A percentile compares a stretch with the other conserved stretches of the same genome.
These are phyloP conservation scores for Skeletonema grethae DNA, from an alignment of 108 stramenopile genomes.

Conservation along the genomic window DNA sequence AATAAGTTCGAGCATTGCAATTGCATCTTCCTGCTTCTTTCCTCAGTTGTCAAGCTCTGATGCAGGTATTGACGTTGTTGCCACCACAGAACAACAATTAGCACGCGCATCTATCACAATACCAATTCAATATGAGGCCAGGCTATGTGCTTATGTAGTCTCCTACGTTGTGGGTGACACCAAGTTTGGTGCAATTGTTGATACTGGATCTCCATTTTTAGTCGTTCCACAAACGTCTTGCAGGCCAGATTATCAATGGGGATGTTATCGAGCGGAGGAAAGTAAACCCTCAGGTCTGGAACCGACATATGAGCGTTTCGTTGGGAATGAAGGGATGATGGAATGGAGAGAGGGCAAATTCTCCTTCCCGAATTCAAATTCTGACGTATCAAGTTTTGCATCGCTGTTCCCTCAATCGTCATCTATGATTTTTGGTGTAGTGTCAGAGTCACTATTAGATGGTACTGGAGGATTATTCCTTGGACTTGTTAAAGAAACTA, in stretches of 20 bases:
- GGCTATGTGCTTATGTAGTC: conserved; percentile 29
- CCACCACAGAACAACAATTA: neutral
- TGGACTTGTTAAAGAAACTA: conserved; percentile 49
- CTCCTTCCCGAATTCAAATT: conserved; percentile 3
- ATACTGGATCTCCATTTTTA: conserved; percentile 41
- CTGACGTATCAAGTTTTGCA: neutral
- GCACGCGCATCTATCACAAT: conserved; percentile 12
- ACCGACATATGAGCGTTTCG: conserved; percentile 38
- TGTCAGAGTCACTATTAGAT: conserved; percentile 42
- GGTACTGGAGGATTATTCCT: conserved; percentile 49
- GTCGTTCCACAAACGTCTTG: conserved; percentile 38
- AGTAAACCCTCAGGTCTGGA: conserved; percentile 10
- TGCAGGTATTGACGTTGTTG: neutral
- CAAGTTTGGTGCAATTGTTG: conserved; percentile 38
- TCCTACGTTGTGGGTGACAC: conserved; percentile 33
- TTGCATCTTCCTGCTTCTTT: neutral
- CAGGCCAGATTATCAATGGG: conserved; percentile 28
- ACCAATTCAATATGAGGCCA: conserved; percentile 29
- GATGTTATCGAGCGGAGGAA: conserved; percentile 37
- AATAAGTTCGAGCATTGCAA: neutral
- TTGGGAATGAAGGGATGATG: conserved; percentile 42
- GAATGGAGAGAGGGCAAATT: conserved; percentile 45
- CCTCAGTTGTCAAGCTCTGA: neutral
- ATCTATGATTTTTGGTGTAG: conserved; percentile 43
- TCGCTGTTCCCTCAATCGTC: conserved; percentile 27